phyloP scores from a whole-genome alignment of 768 basidiomycete genomes.

The Lentinula boryana region DNA sequence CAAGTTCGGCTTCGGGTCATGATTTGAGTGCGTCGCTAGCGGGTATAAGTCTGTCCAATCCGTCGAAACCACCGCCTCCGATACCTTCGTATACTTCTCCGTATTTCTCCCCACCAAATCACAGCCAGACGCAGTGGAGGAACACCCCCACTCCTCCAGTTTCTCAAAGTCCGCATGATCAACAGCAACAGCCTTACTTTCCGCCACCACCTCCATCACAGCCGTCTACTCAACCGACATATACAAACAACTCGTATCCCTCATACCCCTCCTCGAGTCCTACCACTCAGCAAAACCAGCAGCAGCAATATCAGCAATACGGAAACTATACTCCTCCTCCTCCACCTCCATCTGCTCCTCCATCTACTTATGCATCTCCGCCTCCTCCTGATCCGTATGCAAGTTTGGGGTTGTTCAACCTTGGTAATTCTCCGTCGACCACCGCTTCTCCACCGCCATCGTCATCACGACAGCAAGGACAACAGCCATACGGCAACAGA shows the following conservation, averaged over 20 bases:
- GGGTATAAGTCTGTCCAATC: constrained; percentile 43
- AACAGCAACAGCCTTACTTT: constrained; percentile 15
- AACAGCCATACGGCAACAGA: constrained; percentile 6
- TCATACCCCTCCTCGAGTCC: constrained; percentile 19
- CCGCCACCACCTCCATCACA: constrained; percentile 6
- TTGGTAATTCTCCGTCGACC: background rate
- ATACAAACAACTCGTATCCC: constrained; percentile 8
- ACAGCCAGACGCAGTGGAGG: background rate
- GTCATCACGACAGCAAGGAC: constrained; percentile 12
- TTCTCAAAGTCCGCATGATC: background rate
- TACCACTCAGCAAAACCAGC: constrained; percentile 14
- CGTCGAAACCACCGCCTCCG: constrained; percentile 20
- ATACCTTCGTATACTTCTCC: constrained; percentile 22
- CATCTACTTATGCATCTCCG: constrained; percentile 4
- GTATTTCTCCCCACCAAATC: constrained; percentile 2
- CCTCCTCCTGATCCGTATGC: constrained; percentile 30
- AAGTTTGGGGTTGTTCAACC: constrained; percentile 20
- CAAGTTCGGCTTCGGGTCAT: constrained; percentile 36
- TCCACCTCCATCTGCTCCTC: constrained; percentile 10
- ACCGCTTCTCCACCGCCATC: background rate
- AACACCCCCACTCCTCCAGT: background rate
- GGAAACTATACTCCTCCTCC: background rate
- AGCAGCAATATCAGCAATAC: background rate
- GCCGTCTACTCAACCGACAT: constrained; percentile 3
- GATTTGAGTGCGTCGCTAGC: constrained; percentile 48